Percentiles rank a stretch among this genome's conserved stretches.
These are phyloP conservation scores for Clitoria ternatea DNA, from an alignment of 306 rosid species.

Conservation along the genomic window DNA sequence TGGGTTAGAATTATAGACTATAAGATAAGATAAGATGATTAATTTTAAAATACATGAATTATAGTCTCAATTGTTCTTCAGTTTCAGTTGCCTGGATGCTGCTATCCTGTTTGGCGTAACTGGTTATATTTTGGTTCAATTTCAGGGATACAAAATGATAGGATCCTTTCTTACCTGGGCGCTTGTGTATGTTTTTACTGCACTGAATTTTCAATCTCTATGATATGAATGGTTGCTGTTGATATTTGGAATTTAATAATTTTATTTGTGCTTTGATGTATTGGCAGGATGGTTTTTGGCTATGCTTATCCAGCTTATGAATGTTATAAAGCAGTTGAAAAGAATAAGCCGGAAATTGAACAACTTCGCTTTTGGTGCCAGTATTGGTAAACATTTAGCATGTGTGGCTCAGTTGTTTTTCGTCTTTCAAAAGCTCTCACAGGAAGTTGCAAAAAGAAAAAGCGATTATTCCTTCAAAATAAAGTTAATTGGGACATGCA, in stretches of 20 bases:
- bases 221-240: background rate
- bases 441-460: background rate
- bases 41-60: background rate
- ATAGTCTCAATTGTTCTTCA: background rate
- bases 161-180: slow-evolving; percentile 91
- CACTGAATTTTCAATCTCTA: background rate
- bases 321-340: slow-evolving; percentile 91
- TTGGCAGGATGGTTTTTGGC: slow-evolving; percentile 85
- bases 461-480: background rate
- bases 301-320: slow-evolving; percentile 99
- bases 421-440: background rate
- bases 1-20: background rate
- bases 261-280: slow-evolving; percentile 1
- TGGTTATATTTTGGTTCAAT: slow-evolving; percentile 29
- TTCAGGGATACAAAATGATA: slow-evolving; percentile 69
- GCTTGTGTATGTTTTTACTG: slow-evolving; percentile 62
- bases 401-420: background rate
- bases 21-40: no score
- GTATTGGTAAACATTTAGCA: slow-evolving; percentile 57
- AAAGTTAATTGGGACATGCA: background rate
- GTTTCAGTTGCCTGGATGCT: slow-evolving; percentile 18
- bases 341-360: slow-evolving; percentile 82
- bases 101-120: slow-evolving; percentile 22
- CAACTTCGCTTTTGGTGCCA: slow-evolving; percentile 99
- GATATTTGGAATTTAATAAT: background rate